phyloP scores from a whole-genome alignment of 208 protist species.

The Acanthamoeba sp. region DNA sequence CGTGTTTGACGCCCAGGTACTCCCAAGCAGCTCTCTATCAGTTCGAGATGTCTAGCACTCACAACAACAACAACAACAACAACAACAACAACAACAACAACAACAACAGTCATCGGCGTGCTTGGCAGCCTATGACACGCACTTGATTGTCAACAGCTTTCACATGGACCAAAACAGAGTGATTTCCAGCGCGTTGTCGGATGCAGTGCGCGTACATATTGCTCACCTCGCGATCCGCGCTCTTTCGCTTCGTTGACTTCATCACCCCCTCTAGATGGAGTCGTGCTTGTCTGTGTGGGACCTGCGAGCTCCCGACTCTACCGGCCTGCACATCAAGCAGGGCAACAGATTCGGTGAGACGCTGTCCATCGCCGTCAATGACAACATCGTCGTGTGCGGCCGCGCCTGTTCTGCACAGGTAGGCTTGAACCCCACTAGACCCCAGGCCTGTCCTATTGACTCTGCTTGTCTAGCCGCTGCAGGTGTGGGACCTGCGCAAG shows the following conservation, averaged over 20 bases:
- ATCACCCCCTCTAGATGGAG: not conserved
- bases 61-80: too few species aligned
- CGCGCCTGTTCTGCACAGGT: not conserved
- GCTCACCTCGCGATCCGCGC: too few species aligned
- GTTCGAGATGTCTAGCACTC: too few species aligned
- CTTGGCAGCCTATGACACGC: not conserved
- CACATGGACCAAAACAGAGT: slow-evolving; percentile 8
- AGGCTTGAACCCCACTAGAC: too few species aligned
- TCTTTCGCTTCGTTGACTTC: too few species aligned
- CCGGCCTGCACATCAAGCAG: not conserved
- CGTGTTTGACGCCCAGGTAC: not conserved
- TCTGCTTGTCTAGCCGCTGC: too few species aligned
- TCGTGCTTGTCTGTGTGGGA: slow-evolving; percentile 13
- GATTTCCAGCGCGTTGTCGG: not conserved
- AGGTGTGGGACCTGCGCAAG: slow-evolving; percentile 21
- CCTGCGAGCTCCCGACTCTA: not conserved
- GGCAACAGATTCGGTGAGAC: not conserved
- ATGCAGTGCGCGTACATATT: not conserved
- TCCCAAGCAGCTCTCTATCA: too few species aligned
- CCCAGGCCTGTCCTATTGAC: not conserved
- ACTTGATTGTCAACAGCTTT: not conserved
- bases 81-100: too few species aligned
- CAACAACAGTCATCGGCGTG: not conserved
- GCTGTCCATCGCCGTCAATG: not conserved
- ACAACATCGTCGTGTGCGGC: not conserved